Evolutionary conservation across 208 protist species (phyloP).

Genomic region (Trichomonas vaginalis): DNA sequence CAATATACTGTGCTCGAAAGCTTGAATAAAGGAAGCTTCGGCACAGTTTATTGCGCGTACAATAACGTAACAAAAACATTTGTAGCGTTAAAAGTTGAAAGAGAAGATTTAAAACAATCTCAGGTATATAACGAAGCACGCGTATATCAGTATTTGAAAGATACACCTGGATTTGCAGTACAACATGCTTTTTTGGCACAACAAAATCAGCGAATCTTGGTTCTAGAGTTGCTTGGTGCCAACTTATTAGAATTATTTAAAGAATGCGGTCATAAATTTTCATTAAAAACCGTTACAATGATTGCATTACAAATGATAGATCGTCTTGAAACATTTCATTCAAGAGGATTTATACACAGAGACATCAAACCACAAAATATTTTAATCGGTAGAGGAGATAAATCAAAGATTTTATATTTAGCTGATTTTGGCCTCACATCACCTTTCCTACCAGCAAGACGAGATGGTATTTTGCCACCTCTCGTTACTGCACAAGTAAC

Average conservation of each 20-base stretch:
- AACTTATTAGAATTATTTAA: background rate
- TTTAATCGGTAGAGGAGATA: background rate
- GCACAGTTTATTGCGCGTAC: background rate
- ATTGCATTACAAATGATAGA: background rate
- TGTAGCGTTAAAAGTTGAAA: background rate
- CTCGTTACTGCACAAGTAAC: background rate
- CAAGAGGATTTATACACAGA: background rate
- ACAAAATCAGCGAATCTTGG: background rate
- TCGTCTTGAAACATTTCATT: background rate
- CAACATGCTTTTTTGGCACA: background rate
- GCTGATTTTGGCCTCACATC: background rate
- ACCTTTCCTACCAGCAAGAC: background rate
- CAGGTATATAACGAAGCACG: background rate
- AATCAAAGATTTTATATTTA: background rate
- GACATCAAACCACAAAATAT: background rate
- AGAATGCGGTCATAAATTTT: background rate
- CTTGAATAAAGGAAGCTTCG: background rate
- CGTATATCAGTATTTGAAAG: background rate
- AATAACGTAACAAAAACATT: background rate
- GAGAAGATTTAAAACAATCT: background rate
- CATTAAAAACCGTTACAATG: background rate
- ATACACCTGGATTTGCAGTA: background rate
- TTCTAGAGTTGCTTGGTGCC: background rate
- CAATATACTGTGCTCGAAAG: background rate
- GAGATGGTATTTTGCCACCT: background rate